Conservation (phyloP, 2,329 filamentous ascomycete genomes). For the Colletotrichum abscissum region DNA sequence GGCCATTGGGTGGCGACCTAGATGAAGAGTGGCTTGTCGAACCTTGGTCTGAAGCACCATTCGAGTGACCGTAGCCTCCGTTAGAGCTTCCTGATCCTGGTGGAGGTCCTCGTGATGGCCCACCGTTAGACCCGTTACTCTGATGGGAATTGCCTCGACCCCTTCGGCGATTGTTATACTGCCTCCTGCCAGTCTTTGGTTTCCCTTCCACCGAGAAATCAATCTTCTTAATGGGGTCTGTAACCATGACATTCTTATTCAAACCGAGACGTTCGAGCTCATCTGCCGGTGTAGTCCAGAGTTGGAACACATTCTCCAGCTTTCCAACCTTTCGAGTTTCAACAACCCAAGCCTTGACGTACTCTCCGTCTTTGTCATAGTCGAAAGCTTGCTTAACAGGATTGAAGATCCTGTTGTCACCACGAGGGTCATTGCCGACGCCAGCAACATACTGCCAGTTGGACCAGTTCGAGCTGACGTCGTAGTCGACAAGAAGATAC, state of each 20-base stretch:
- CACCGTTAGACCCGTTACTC: neutral
- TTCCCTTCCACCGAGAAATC: conserved; percentile 69
- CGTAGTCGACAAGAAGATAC: conserved; percentile 79
- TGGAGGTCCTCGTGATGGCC: conserved; percentile 10
- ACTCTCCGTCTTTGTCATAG: conserved; percentile 77
- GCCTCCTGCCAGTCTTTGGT: conserved; percentile 49
- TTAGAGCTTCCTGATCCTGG: neutral
- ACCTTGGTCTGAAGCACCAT: neutral
- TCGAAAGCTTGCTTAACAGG: conserved; percentile 84
- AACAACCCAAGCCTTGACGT: conserved; percentile 78
- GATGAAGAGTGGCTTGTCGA: neutral
- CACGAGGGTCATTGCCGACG: conserved; percentile 82
- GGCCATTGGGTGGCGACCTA: conserved; percentile 8
- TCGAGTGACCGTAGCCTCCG: neutral
- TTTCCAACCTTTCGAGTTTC: conserved; percentile 69
- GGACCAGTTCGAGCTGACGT: conserved; percentile 81
- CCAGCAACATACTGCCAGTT: conserved; percentile 88
- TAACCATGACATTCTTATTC: conserved; percentile 71
- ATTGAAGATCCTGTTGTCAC: conserved; percentile 80
- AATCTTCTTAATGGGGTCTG: conserved; percentile 73
- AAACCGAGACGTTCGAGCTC: conserved; percentile 69
- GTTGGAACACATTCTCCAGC: conserved; percentile 74
- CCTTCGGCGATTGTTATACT: conserved; percentile 43
- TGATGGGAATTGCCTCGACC: conserved; percentile 34
- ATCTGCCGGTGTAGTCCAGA: conserved; percentile 71